These are phyloP conservation scores for Meyerozyma smithsonii DNA, from an alignment of 1,139 yeast genomes.

Conservation along the genomic window DNA sequence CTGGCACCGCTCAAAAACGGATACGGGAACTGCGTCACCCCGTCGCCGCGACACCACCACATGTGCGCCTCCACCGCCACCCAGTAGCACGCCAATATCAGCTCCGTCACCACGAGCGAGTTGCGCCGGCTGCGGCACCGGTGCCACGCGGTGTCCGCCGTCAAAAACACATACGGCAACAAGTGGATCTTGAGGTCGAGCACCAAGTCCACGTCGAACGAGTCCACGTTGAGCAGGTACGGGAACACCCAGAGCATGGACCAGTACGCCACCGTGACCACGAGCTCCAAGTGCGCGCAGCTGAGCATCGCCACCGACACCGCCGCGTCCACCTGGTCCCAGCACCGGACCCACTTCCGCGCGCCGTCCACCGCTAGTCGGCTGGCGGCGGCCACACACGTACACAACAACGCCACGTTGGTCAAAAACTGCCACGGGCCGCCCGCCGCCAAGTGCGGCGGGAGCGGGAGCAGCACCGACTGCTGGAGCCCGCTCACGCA, in stretches of 20 bases:
- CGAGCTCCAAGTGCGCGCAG: conserved; percentile 17
- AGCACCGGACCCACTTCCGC: conserved; percentile 3
- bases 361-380: conserved; percentile 4
- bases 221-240: conserved; percentile 15
- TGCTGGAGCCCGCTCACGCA: conserved; percentile 12
- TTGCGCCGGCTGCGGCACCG: neutral
- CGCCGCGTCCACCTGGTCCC: conserved; percentile 8
- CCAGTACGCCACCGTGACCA: conserved; percentile 23
- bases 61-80: neutral
- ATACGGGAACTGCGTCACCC: conserved; percentile 4
- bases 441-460: conserved; percentile 15
- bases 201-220: conserved; percentile 13
- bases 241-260: conserved; percentile 16
- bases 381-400: conserved; percentile 10
- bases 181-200: conserved; percentile 22
- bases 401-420: conserved; percentile 14
- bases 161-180: conserved; percentile 15
- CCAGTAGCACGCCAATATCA: neutral
- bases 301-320: neutral
- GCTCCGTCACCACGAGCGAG: neutral
- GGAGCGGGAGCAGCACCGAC: conserved; percentile 15
- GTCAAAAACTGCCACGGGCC: conserved; percentile 22
- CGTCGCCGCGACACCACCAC: neutral
- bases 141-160: neutral
- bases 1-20: conserved; percentile 2